phyloP scores from a whole-genome alignment of 2,329 filamentous ascomycete genomes.

The Fusarium pilosicola region DNA sequence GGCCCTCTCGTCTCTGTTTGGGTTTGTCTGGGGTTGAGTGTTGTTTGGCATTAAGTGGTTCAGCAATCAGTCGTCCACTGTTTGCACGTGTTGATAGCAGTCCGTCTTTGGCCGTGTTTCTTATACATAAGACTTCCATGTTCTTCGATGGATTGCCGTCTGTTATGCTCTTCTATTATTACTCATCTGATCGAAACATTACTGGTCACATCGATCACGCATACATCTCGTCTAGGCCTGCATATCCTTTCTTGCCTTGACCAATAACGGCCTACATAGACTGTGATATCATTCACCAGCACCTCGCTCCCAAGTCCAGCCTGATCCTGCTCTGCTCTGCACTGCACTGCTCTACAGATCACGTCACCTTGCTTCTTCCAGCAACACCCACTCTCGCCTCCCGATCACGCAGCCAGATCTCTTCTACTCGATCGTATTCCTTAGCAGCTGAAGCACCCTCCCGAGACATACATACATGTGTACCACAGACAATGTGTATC shows the following conservation, averaged over 20 bases:
- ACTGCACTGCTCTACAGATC: neutral
- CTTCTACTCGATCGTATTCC: conserved; percentile 24
- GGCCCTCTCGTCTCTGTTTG: neutral
- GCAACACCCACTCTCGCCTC: neutral
- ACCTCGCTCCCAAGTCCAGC: neutral
- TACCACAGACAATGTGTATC: conserved; percentile 57
- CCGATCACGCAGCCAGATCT: conserved; percentile 8
- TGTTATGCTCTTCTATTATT: neutral
- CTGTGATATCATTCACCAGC: neutral
- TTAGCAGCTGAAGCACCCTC: conserved; percentile 28
- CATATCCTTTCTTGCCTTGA: neutral
- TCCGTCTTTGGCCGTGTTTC: neutral
- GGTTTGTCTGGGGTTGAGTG: neutral
- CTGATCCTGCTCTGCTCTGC: neutral
- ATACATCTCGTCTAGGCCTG: neutral
- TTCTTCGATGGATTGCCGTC: neutral
- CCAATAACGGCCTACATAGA: neutral
- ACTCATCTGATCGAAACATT: neutral
- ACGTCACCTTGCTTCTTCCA: neutral
- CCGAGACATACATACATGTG: conserved; percentile 44
- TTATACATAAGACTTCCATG: neutral
- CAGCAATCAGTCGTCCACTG: neutral
- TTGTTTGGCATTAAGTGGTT: neutral
- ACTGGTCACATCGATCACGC: neutral
- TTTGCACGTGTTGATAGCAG: neutral